These are phyloP conservation scores for Hygrophorus russula DNA, from an alignment of 768 basidiomycete genomes.

Conservation along the genomic window DNA sequence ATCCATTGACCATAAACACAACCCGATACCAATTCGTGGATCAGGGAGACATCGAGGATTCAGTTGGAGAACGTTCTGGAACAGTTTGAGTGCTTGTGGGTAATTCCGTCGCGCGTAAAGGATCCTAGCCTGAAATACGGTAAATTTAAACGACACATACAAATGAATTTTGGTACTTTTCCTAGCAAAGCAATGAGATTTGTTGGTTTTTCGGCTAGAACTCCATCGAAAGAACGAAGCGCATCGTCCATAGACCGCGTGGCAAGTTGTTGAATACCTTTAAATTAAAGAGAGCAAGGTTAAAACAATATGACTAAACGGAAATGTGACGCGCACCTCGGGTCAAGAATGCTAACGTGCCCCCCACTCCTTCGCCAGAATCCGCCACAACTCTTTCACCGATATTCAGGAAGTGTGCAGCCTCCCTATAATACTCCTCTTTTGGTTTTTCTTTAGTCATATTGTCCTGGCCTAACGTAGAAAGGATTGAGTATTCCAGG, in stretches of 20 bases:
- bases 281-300: background rate
- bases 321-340: conserved; percentile 34
- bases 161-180: conserved; percentile 39
- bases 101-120: conserved; percentile 71
- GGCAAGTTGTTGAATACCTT: conserved; percentile 77
- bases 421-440: conserved; percentile 58
- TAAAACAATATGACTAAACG: background rate
- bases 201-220: conserved; percentile 67
- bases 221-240: conserved; percentile 66
- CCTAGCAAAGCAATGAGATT: conserved; percentile 84
- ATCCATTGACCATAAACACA: conserved; percentile 88
- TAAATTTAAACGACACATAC: background rate
- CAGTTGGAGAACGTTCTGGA: conserved; percentile 74
- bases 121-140: conserved; percentile 60
- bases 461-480: conserved; percentile 47
- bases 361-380: conserved; percentile 46
- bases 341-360: conserved; percentile 50
- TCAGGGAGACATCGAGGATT: conserved; percentile 80
- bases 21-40: conserved; percentile 89
- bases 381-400: conserved; percentile 44
- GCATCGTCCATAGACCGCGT: conserved; percentile 77
- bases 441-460: conserved; percentile 50
- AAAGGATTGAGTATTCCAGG: background rate
- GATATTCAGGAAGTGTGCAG: conserved; percentile 56
- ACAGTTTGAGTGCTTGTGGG: conserved; percentile 69